Evolutionary conservation across 2,329 filamentous ascomycete genomes (phyloP).

Genomic region (Sporothrix mexicana): DNA sequence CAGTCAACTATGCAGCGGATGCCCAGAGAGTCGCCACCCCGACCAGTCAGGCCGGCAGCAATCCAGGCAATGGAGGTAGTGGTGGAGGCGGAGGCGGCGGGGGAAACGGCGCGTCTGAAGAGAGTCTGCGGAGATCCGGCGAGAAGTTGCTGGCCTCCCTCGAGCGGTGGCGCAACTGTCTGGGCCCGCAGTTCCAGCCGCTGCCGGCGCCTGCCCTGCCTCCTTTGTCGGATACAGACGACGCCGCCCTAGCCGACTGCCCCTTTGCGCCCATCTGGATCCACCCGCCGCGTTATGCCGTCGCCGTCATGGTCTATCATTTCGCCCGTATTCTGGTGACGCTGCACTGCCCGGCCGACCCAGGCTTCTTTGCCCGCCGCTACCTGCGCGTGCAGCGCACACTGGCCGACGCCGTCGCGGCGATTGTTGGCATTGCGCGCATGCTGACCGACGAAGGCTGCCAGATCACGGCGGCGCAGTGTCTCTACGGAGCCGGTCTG

Average conservation of each 20-base stretch:
- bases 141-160: background rate
- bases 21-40: background rate
- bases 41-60: background rate
- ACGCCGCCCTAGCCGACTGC: background rate
- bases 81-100: background rate
- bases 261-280: conserved; percentile 58
- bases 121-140: background rate
- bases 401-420: conserved; percentile 55
- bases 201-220: background rate
- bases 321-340: conserved; percentile 60
- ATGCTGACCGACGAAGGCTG: conserved; percentile 50
- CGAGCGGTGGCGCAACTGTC: background rate
- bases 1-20: background rate
- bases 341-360: conserved; percentile 57
- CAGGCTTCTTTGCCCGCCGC: conserved; percentile 42
- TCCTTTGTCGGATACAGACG: conserved; percentile 46
- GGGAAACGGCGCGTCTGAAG: background rate
- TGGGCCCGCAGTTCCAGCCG: conserved; percentile 4
- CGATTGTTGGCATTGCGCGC: conserved; percentile 57
- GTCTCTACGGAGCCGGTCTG: conserved; percentile 50
- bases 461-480: conserved; percentile 53
- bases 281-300: conserved; percentile 54
- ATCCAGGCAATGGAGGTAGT: too few relatives aligned
- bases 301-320: conserved; percentile 58
- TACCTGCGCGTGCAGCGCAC: conserved; percentile 52